Percentiles rank a stretch among this genome's conserved stretches.
These are phyloP conservation scores for Simmondsia chinensis DNA, from an alignment of 148 eudicot species.

Conservation along the genomic window DNA sequence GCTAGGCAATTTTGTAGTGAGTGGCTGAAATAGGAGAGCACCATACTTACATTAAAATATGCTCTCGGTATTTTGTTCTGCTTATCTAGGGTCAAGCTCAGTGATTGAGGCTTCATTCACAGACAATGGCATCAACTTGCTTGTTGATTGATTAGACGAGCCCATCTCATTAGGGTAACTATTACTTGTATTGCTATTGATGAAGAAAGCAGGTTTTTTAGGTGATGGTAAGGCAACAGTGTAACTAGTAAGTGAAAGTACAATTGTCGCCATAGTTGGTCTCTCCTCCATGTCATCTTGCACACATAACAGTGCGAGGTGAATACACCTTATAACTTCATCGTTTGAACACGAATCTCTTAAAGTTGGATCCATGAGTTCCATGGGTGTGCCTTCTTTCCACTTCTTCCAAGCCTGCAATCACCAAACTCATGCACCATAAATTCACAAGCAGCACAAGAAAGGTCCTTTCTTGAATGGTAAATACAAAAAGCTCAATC, in stretches of 20 bases:
- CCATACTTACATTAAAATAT: too few species aligned
- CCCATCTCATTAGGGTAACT: not conserved
- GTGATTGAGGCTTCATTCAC: slow-evolving; percentile 11
- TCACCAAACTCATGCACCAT: not conserved
- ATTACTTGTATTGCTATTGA: slow-evolving; percentile 2
- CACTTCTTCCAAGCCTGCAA: slow-evolving; percentile 29
- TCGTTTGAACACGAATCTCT: slow-evolving; percentile 11
- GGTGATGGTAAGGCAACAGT: slow-evolving; percentile 11
- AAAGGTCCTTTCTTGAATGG: too few species aligned
- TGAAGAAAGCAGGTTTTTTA: slow-evolving; percentile 15
- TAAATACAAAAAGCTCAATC: too few species aligned
- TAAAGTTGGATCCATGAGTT: slow-evolving; percentile 18
- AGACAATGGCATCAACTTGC: slow-evolving; percentile 1
- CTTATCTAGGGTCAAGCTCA: slow-evolving; percentile 5
- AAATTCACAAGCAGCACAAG: too few species aligned
- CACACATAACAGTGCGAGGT: slow-evolving; percentile 26
- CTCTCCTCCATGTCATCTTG: slow-evolving; percentile 21
- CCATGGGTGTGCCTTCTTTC: slow-evolving; percentile 16
- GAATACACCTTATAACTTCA: slow-evolving; percentile 23
- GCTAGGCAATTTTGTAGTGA: too few species aligned
- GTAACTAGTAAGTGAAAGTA: slow-evolving; percentile 17
- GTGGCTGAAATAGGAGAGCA: too few species aligned
- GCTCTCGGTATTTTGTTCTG: too few species aligned
- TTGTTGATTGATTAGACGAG: slow-evolving; percentile 11
- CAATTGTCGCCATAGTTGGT: slow-evolving; percentile 21